phyloP scores from a whole-genome alignment of 495 filamentous ascomycete genomes.

The Cryomyces minteri region DNA sequence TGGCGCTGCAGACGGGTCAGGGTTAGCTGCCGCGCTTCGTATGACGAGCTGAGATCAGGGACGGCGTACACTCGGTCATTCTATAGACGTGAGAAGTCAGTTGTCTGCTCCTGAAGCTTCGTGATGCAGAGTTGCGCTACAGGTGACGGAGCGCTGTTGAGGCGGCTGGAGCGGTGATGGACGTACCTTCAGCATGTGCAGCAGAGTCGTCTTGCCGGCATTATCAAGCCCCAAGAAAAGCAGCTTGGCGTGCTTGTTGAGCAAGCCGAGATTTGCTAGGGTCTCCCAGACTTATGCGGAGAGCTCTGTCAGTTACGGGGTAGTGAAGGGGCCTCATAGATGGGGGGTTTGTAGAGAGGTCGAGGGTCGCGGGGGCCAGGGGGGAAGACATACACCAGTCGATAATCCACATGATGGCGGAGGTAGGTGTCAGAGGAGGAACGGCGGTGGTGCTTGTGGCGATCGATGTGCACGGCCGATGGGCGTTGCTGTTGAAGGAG shows the following conservation, averaged over 20 bases:
- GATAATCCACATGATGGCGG: constrained; percentile 63
- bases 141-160: too few species aligned
- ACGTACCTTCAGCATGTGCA: constrained; percentile 49
- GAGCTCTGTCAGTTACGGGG: background rate
- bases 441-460: too few species aligned
- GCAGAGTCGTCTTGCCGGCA: constrained; percentile 81
- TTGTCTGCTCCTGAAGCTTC: too few species aligned
- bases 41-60: too few species aligned
- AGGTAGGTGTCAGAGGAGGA: too few species aligned
- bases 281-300: constrained; percentile 64
- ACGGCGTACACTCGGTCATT: constrained; percentile 57
- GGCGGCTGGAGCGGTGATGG: background rate
- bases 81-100: constrained; percentile 20
- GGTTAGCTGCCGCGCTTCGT: too few species aligned
- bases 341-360: background rate
- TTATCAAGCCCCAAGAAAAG: constrained; percentile 92
- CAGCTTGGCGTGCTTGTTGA: constrained; percentile 86
- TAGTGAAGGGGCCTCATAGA: background rate
- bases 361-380: background rate
- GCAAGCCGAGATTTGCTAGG: constrained; percentile 71
- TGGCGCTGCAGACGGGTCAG: constrained; percentile 26
- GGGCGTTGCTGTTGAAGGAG: too few species aligned
- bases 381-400: constrained; percentile 71
- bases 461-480: too few species aligned
- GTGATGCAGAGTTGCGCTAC: too few species aligned